Evolutionary conservation across 2,329 filamentous ascomycete genomes (phyloP).

Genomic region (Botryotinia convoluta): DNA sequence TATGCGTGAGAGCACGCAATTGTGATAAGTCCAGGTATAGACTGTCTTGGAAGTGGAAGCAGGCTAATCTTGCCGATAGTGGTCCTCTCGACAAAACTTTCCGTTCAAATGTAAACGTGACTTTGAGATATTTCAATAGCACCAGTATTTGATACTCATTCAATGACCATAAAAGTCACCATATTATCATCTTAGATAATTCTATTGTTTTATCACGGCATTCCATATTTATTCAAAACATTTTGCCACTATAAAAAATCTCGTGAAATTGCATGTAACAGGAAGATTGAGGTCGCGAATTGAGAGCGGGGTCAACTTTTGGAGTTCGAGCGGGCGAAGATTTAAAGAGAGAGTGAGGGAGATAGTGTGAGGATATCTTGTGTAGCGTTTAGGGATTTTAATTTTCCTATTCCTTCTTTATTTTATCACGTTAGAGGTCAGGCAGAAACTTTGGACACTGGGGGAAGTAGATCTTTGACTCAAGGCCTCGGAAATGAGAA

Average conservation of each 20-base stretch:
- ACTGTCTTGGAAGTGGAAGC: background rate
- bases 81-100: background rate
- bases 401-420: too few species aligned
- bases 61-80: background rate
- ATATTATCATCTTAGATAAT: background rate
- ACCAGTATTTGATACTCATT: background rate
- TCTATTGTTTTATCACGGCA: background rate
- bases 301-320: background rate
- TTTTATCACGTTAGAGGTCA: background rate
- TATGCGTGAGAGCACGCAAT: background rate
- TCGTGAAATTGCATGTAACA: background rate
- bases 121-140: too few species aligned
- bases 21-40: background rate
- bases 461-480: background rate
- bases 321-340: background rate
- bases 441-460: rapidly evolving
- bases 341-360: background rate
- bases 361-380: background rate
- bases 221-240: too few species aligned
- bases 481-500: too few species aligned
- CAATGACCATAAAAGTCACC: background rate
- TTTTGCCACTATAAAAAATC: background rate
- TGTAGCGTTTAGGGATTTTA: too few species aligned
- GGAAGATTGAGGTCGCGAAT: background rate
- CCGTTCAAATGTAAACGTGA: background rate